Evolutionary conservation across 139 green algal species (phyloP).

Genomic region (Micromonas pusilla): DNA sequence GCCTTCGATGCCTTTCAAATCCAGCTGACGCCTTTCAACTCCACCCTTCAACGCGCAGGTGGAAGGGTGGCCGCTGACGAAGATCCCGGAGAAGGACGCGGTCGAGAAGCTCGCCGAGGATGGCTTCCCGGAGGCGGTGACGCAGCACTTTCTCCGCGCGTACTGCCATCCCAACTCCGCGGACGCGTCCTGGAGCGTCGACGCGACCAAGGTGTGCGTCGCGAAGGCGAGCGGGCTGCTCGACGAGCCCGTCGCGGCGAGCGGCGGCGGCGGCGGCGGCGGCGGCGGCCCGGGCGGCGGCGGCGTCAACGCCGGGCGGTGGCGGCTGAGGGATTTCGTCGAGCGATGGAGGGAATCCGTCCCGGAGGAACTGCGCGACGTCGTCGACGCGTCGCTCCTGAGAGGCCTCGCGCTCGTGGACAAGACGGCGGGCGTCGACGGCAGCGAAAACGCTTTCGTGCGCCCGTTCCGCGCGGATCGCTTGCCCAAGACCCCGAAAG

Average conservation of each 20-base stretch:
- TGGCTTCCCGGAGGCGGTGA: neutral
- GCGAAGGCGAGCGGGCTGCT: neutral
- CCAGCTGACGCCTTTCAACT: no score
- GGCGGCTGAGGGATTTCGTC: neutral
- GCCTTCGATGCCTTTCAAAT: no score
- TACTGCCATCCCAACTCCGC: neutral
- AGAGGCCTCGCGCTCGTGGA: conserved; percentile 12
- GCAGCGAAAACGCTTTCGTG: neutral
- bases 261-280: no score
- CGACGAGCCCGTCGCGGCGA: neutral
- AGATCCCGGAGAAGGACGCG: neutral
- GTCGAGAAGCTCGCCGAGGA: no score
- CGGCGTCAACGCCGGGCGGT: neutral
- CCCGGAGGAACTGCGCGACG: neutral
- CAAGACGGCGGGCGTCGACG: neutral
- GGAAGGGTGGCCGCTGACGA: neutral
- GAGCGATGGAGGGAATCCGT: neutral
- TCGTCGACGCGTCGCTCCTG: neutral
- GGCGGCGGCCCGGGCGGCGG: no score
- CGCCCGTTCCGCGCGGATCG: neutral
- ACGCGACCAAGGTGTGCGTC: conserved; percentile 4
- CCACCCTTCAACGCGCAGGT: no score
- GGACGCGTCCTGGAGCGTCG: neutral
- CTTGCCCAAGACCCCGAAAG: neutral
- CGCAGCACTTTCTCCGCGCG: neutral